A percentile compares a stretch with the other conserved stretches of the same genome.
Evolutionary conservation across 2,329 filamentous ascomycete species (phyloP).

Genomic region (Alternaria rosae): DNA sequence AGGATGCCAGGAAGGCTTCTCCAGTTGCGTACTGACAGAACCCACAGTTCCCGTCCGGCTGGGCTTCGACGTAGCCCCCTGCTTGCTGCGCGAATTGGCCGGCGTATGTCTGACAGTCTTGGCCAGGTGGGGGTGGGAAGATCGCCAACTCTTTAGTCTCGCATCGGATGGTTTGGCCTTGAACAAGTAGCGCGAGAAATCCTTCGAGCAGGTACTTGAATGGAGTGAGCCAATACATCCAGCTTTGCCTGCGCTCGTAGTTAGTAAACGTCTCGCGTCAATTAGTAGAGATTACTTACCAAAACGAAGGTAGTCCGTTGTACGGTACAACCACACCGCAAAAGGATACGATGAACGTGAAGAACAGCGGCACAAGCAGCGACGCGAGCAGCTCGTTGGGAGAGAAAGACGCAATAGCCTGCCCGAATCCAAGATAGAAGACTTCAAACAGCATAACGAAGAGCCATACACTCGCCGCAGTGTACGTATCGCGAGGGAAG

Average conservation of each 20-base stretch:
- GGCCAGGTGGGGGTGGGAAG: constrained; percentile 66
- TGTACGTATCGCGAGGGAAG: constrained; percentile 64
- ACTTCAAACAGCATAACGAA: constrained; percentile 71
- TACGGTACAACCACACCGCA: constrained; percentile 79
- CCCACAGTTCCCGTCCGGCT: constrained; percentile 65
- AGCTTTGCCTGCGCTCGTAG: constrained; percentile 48
- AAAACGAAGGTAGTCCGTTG: constrained; percentile 67
- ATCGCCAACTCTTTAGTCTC: constrained; percentile 64
- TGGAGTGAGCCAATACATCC: constrained; percentile 64
- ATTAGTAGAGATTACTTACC: constrained; percentile 33
- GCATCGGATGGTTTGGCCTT: constrained; percentile 65
- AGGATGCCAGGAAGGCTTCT: constrained; percentile 63
- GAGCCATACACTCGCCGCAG: constrained; percentile 68
- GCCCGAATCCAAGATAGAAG: constrained; percentile 70
- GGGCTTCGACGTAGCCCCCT: constrained; percentile 68
- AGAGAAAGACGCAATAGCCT: constrained; percentile 71
- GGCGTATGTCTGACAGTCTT: constrained; percentile 68
- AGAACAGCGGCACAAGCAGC: constrained; percentile 72
- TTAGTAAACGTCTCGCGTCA: fast-evolving
- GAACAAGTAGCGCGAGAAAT: constrained; percentile 64
- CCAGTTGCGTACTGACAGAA: constrained; percentile 70
- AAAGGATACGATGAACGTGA: constrained; percentile 74
- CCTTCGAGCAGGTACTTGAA: constrained; percentile 73
- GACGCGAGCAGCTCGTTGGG: constrained; percentile 73
- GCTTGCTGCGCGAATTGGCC: constrained; percentile 59